Evolutionary conservation across 2,329 filamentous ascomycete species (phyloP), one percentile per base, ranked within the genome.

Genomic region (Monilinia vaccinii-corymbosi): DNA sequence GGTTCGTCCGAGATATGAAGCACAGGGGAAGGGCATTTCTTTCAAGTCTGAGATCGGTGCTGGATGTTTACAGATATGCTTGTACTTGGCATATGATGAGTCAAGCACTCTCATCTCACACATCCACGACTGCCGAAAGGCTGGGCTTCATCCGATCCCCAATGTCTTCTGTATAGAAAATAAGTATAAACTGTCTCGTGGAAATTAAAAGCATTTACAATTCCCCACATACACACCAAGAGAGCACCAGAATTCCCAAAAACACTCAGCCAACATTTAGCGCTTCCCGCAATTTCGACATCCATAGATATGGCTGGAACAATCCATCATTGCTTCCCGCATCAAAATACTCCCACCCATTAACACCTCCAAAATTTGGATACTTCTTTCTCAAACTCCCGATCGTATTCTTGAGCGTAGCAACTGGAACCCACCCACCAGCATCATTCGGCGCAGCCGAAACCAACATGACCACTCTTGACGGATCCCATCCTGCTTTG

Each of bases 311-410:
- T 21, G 62, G 63, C n/a, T 63, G 62, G 80, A 71, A 50, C 83
- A 73, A 4, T 76, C 78, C 7, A 80, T 81, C 56, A 80, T 79
- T 64, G 83, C 67, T 9, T 79, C 82, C 49, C 21, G 58, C 58
- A 85, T 73, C 2, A 81, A 83, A 32, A 85, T 85, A 65, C 75
- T 81, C 46, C 78, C 77, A 66, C 83, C 82, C 4, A 79, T 76
- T 9, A 9, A 64, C 56, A 23, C 63, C 60, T 5, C 62, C 63
- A 51, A 63, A 63, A 44, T 34, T 34, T 7, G 62, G 51, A 56
- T 62, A 64, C 53, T 60, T 56, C 1, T 16, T 50, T 16, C 38
- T 57, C 48, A 64, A 50, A 23, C 11, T 45, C 14, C 18, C 32
- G n/a, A 84, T 75, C 28, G 71, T 69, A 45, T 73, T 75, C 9